phyloP scores from a whole-genome alignment of 768 basidiomycete genomes.

The Polyporus arcularius region DNA sequence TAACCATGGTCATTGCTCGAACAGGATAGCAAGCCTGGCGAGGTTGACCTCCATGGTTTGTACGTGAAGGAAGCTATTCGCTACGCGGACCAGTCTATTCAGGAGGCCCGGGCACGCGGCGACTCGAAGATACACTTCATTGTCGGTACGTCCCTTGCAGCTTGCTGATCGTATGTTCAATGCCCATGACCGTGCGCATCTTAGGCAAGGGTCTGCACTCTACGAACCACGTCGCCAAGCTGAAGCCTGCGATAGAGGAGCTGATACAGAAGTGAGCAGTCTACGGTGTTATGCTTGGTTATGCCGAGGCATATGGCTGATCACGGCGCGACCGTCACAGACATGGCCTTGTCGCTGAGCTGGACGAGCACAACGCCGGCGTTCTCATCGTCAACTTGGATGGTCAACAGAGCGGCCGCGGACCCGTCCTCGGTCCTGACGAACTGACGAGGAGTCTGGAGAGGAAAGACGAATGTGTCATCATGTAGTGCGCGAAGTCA shows the following conservation, averaged over 20 bases:
- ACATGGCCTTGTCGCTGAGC: conserved; percentile 66
- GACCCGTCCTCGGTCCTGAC: conserved; percentile 50
- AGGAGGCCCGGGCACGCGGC: conserved; percentile 63
- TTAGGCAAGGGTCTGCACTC: conserved; percentile 89
- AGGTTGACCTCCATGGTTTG: conserved; percentile 88
- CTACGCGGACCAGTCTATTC: conserved; percentile 68
- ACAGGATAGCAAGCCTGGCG: conserved; percentile 67
- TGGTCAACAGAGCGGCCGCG: conserved; percentile 37
- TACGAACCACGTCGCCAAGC: conserved; percentile 70
- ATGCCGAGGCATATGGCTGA: background rate
- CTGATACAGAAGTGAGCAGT: conserved; percentile 73
- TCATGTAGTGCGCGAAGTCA: conserved; percentile 51
- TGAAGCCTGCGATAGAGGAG: conserved; percentile 90
- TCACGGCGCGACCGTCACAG: conserved; percentile 38
- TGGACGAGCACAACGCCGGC: conserved; percentile 82
- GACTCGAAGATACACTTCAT: conserved; percentile 74
- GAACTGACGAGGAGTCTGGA: conserved; percentile 61
- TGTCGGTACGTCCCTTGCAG: conserved; percentile 59
- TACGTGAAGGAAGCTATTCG: conserved; percentile 92
- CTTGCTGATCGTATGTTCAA: background rate
- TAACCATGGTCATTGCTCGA: background rate
- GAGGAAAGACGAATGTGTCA: conserved; percentile 55
- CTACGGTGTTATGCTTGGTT: background rate
- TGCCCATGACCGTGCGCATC: background rate
- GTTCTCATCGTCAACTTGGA: conserved; percentile 80